Conservation (phyloP, 805 yeast genomes). For the Sugiyamaella americana region DNA sequence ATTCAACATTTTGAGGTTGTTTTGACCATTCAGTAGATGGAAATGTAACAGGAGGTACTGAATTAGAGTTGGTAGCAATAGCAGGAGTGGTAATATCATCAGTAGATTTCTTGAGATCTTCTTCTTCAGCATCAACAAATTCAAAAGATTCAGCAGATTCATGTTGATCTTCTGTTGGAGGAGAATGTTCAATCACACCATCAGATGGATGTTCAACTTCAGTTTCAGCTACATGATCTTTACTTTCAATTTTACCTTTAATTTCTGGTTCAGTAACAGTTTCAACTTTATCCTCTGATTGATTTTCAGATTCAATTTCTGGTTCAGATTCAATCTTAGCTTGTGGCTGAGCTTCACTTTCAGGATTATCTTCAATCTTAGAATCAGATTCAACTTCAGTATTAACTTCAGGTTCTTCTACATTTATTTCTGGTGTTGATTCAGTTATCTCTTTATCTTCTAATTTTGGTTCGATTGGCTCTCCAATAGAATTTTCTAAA, state of each 20-base stretch:
- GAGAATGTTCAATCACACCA: neutral
- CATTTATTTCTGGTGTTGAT: neutral
- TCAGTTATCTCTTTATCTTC: neutral
- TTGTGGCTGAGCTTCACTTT: neutral
- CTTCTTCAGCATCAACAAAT: conserved; percentile 32
- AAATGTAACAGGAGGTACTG: conserved; percentile 15
- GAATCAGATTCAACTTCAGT: neutral
- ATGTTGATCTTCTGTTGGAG: neutral
- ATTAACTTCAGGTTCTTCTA: neutral
- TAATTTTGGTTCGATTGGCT: no score
- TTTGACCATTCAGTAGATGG: conserved; percentile 4
- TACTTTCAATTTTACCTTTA: neutral
- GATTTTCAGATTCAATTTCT: no score
- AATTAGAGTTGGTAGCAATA: neutral
- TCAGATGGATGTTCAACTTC: neutral
- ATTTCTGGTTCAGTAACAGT: neutral
- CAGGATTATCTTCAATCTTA: neutral
- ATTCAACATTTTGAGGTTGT: conserved; percentile 10
- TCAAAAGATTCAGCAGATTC: conserved; percentile 28
- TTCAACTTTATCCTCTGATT: no score
- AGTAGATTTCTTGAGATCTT: conserved; percentile 10
- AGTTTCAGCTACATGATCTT: neutral
- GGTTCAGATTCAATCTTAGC: neutral
- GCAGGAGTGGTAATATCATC: no score
- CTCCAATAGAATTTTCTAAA: no score